Evolutionary conservation across 1,284 basidiomycete genomes (phyloP).

Genomic region (Melampsora larici-populina): DNA sequence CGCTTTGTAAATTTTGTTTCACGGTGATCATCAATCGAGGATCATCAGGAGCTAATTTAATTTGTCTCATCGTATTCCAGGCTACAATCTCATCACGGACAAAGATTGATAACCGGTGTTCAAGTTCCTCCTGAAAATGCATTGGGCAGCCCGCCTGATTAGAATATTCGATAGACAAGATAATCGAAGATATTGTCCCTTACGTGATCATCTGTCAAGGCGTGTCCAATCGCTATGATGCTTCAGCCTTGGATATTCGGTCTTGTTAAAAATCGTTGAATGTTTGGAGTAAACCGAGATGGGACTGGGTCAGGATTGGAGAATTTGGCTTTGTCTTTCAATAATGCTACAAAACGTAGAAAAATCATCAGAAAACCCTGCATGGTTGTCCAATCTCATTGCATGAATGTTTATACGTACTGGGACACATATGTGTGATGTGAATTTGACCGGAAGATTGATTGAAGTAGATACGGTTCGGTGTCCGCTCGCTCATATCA

Average conservation of each 20-base stretch:
- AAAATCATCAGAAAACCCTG: neutral
- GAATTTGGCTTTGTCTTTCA: slow-evolving; percentile 49
- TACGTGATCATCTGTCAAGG: slow-evolving; percentile 73
- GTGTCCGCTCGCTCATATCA: slow-evolving; percentile 77
- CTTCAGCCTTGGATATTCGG: slow-evolving; percentile 84
- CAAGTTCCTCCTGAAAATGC: slow-evolving; percentile 73
- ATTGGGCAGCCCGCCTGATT: slow-evolving; percentile 8
- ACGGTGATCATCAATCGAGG: slow-evolving; percentile 67
- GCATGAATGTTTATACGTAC: slow-evolving; percentile 56
- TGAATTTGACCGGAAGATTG: slow-evolving; percentile 82
- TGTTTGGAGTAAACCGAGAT: slow-evolving; percentile 94
- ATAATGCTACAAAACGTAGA: slow-evolving; percentile 55
- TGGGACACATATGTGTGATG: slow-evolving; percentile 83
- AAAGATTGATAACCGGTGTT: slow-evolving; percentile 83
- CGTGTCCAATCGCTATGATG: slow-evolving; percentile 85
- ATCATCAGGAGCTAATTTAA: slow-evolving; percentile 56
- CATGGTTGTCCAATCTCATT: too few species aligned
- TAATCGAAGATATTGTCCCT: slow-evolving; percentile 7
- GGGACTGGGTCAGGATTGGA: slow-evolving; percentile 73
- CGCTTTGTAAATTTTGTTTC: slow-evolving; percentile 68
- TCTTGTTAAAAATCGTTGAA: slow-evolving; percentile 88
- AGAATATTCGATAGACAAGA: neutral
- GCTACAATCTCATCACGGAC: slow-evolving; percentile 85
- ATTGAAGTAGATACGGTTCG: slow-evolving; percentile 81
- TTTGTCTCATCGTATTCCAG: slow-evolving; percentile 57